Percentiles rank a stretch among this genome's conserved stretches.
Conservation (phyloP, 2,329 filamentous ascomycete genomes). For the Talaromyces sp. region DNA sequence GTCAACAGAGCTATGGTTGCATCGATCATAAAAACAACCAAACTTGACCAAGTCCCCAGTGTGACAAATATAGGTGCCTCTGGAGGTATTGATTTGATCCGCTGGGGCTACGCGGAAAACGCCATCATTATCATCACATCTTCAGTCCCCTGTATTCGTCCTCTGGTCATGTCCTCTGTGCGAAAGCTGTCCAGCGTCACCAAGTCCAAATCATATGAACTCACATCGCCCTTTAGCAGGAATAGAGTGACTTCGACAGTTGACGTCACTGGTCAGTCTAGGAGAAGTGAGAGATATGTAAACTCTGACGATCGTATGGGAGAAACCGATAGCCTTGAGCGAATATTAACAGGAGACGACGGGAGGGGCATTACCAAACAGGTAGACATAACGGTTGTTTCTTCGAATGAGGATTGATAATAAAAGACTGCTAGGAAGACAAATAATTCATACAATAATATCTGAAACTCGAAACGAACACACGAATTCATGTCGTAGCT, state of each 20-base stretch:
- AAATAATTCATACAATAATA: background rate
- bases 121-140: constrained; percentile 28
- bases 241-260: background rate
- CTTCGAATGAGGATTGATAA: background rate
- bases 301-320: background rate
- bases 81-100: constrained; percentile 20
- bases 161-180: constrained; percentile 14
- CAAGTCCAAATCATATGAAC: background rate
- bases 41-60: constrained; percentile 10
- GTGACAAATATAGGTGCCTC: constrained; percentile 14
- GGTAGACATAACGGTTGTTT: background rate
- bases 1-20: constrained; percentile 21
- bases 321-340: background rate
- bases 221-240: background rate
- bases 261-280: background rate
- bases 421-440: background rate
- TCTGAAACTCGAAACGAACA: no score
- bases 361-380: background rate
- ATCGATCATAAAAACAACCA: constrained; percentile 20
- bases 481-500: no score
- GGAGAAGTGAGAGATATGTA: background rate
- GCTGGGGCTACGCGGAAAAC: constrained; percentile 24
- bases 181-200: background rate
- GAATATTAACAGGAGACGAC: background rate
- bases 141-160: constrained; percentile 25